A percentile compares a stretch with the other conserved stretches of the same genome.
Conservation (phyloP, 1,284 basidiomycete genomes). For the Puccinia brachypodii region DNA sequence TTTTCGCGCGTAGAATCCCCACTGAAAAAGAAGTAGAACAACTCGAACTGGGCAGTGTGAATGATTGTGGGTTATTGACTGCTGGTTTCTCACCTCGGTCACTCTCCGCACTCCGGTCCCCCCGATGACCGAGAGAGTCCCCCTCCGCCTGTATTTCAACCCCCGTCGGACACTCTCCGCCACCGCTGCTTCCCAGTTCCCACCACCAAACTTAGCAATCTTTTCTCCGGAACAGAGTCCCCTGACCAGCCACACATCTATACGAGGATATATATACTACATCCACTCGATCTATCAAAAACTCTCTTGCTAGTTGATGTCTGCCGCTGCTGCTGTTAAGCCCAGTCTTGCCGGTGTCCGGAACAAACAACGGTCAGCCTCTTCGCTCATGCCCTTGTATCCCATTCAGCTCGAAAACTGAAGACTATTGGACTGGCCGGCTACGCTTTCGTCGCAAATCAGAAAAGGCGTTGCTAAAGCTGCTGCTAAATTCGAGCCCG, state of each 20-base stretch:
- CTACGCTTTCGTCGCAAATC: not conserved
- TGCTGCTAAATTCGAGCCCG: constrained; percentile 63
- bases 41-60: too few relatives aligned
- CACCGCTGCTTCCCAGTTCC: too few relatives aligned
- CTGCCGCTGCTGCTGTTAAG: constrained; percentile 53
- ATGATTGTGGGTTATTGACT: too few relatives aligned
- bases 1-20: too few relatives aligned
- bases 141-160: too few relatives aligned
- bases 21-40: too few relatives aligned
- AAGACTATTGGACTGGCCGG: not conserved
- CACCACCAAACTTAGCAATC: too few relatives aligned
- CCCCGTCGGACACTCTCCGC: too few relatives aligned
- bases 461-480: constrained; percentile 59
- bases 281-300: not conserved
- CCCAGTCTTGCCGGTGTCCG: constrained; percentile 60
- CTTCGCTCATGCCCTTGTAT: not conserved
- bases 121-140: too few relatives aligned
- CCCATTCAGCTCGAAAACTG: not conserved
- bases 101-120: too few relatives aligned
- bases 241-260: not conserved
- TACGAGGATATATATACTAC: not conserved
- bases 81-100: too few relatives aligned
- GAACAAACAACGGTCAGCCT: constrained; percentile 59
- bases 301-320: constrained; percentile 45
- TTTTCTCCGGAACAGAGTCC: not conserved